These are phyloP conservation scores for Ogataea neopini DNA, from an alignment of 805 yeast genomes.

Conservation along the genomic window DNA sequence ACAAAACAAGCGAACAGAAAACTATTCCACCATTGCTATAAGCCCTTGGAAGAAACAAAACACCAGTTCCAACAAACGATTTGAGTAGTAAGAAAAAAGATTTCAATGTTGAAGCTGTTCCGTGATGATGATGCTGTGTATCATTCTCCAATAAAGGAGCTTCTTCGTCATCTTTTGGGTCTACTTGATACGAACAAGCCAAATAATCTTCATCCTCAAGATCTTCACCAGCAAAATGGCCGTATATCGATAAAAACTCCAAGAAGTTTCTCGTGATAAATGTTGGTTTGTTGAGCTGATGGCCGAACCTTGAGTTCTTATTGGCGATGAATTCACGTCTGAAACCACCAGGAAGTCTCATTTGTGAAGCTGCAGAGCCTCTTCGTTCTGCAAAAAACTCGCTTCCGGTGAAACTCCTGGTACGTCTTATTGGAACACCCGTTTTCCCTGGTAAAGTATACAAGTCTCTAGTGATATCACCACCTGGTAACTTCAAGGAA, in stretches of 20 bases:
- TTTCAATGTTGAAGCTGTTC: slow-evolving; percentile 72
- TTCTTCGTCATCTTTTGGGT: slow-evolving; percentile 38
- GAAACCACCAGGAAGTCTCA: slow-evolving; percentile 83
- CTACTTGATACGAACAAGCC: slow-evolving; percentile 45
- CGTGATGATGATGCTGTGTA: slow-evolving; percentile 32
- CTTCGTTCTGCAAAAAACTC: slow-evolving; percentile 43
- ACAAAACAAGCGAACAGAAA: slow-evolving; percentile 53
- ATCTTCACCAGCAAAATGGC: slow-evolving; percentile 85
- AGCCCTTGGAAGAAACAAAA: slow-evolving; percentile 67
- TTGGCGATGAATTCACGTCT: slow-evolving; percentile 63
- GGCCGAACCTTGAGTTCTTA: slow-evolving; percentile 31
- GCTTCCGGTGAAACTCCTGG: slow-evolving; percentile 33
- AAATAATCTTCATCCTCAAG: slow-evolving; percentile 66
- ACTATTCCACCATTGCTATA: slow-evolving; percentile 71
- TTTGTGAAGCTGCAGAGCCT: slow-evolving; percentile 63
- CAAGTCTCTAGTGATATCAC: slow-evolving; percentile 53
- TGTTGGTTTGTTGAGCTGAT: slow-evolving; percentile 38
- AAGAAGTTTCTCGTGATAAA: slow-evolving; percentile 69
- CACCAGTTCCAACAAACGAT: slow-evolving; percentile 79
- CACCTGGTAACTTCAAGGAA: slow-evolving; percentile 46
- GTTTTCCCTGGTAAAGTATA: slow-evolving; percentile 32
- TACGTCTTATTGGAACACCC: slow-evolving; percentile 22
- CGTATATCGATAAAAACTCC: slow-evolving; percentile 76
- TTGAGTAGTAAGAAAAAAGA: slow-evolving; percentile 72
- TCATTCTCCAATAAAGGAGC: slow-evolving; percentile 27